Evolutionary conservation across 768 basidiomycete species (phyloP).

Genomic region (Mycena galopus): DNA sequence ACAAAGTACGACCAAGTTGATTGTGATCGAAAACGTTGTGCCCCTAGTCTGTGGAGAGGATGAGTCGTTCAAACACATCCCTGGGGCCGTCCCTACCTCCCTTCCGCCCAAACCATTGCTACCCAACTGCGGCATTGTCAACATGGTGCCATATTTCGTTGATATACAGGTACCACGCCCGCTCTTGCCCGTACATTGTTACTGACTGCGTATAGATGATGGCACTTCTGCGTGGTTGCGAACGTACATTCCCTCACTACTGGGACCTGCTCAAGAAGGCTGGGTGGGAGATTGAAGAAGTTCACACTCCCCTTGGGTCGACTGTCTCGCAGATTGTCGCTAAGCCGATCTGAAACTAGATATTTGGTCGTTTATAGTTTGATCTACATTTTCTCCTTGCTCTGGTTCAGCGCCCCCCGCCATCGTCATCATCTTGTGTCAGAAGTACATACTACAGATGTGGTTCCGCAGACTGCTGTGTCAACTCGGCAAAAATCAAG

Average conservation of each 20-base stretch:
- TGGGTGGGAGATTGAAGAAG: conserved; percentile 28
- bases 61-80: not conserved
- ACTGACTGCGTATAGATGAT: conserved; percentile 16
- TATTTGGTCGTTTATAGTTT: no score
- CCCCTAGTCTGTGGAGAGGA: not conserved
- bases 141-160: conserved; percentile 5
- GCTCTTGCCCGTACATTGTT: not conserved
- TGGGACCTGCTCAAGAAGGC: not conserved
- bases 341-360: not conserved
- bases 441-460: no score
- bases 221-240: conserved; percentile 14
- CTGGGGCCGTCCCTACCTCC: not conserved
- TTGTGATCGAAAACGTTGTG: not conserved
- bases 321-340: conserved; percentile 7
- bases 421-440: no score
- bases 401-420: no score
- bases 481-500: no score
- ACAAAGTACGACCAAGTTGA: not conserved
- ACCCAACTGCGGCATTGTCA: conserved; percentile 2
- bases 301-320: not conserved
- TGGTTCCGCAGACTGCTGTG: no score
- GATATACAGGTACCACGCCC: conserved; percentile 24
- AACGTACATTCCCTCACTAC: conserved; percentile 25
- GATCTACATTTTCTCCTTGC: no score
- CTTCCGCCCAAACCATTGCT: conserved; percentile 19